Base-by-base conservation (phyloP, 805 yeast species). In the Komagataella phaffii region DNA sequence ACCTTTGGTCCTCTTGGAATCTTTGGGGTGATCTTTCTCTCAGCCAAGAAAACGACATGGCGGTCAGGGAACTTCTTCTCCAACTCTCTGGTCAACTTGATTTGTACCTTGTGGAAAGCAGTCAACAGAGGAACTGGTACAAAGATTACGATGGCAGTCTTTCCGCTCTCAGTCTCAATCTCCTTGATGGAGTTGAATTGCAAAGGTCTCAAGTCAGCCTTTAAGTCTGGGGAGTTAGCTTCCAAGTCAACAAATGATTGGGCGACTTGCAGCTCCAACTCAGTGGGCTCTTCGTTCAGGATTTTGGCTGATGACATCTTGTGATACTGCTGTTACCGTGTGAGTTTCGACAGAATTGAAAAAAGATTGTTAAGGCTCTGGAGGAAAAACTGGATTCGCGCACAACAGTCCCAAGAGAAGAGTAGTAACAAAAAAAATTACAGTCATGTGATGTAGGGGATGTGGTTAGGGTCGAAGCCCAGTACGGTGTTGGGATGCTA, bases 1-100 rank as follows among this genome's bases (percentile, higher is more conserved):
- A 84, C 87, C 82, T 89, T 88, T 58, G 96, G 80, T 70, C 83
- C 79, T 80, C 98, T 89, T 69, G 95, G 87, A 74, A 98, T 97
- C 83, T 88, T 91, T 79, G 98, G 96, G 72, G 93, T 82, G 79
- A 91, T 93, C 80, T 96, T 88, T 81, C 99, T 88, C 83, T 91
- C 98, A 72, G 97, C 98, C 72, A 91, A 84, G 88, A 91, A 88
- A 67, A 93, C 91, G 75, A 91, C 96, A 75, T 93, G 97, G 76
- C 96, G 88, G 83, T 91, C 99, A 73, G 97, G 95, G 90, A 91
- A 93, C 81, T 93, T 91, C 95, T 91, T 91, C 81, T 91, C 99
- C 74, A 91, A 86, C 82, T 91, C 99, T 80, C 98, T 91, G 80
- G 96, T 88, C 74, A 91, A 85, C 79, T 90, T 86, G 67, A 81